Base-by-base conservation (phyloP, 164 flowering plant species). In the Stephania cephalantha region DNA sequence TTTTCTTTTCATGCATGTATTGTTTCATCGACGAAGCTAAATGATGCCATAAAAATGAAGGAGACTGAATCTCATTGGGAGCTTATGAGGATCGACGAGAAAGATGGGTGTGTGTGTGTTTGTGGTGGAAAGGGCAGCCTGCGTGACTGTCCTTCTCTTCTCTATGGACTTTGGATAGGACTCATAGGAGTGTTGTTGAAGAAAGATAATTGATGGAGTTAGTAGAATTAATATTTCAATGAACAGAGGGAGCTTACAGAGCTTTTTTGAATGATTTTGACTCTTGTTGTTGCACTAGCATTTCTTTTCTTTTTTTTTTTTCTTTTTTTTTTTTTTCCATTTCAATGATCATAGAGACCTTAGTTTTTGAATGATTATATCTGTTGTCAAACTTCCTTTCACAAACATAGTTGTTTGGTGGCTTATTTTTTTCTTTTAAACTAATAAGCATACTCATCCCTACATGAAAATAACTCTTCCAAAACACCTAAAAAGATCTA, bases 71-170 rank as follows among this genome's bases (percentile, higher is more conserved):
- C 83, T 44, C 86, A 86, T 29, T 90, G 93, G 97, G 95, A 90
- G 83, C n/a, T n/a, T n/a, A 89, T 89, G 90, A 88, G 80, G 77
- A 73, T 79, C 12, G 94, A 84, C 12, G 89, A 84, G 74, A 85
- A 63, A 76, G 86, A 87, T 76, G 86, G 86, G n/a, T n/a, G 6
- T 84, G 86, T 69, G 84, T 82, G 9, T 86, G 82, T 2, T 73
- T 90, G 46, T 85, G 85, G 85, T 92, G 97, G 97, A 92, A 90
- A 77, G 92, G 92, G 52, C 89, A 88, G 76, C 88, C 92, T 46
- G 90, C n/a, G n/a, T n/a, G n/a, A n/a, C n/a, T 90, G 74, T 90
- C 93, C 1, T 92, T 92, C 61, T 88, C 87, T 73, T 89, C 93
- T 0, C 77, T 90, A 12, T 92, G 91, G 93, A 90, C 79, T 78